These are phyloP conservation scores for Speleostelium caveatum DNA, from an alignment of 78 protist genomes.

Conservation along the genomic window DNA sequence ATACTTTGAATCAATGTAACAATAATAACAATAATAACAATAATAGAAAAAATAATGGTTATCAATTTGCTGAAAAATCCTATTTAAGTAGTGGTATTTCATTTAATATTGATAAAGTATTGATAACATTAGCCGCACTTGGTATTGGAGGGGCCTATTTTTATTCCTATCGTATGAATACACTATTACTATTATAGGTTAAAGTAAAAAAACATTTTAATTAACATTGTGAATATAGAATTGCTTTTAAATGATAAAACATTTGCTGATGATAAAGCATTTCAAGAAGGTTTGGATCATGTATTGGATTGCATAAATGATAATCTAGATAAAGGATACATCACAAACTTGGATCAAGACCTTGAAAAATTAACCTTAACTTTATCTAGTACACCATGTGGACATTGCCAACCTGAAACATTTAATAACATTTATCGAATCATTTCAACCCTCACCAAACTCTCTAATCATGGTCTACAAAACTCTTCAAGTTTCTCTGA, in stretches of 20 bases:
- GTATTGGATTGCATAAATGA: not conserved
- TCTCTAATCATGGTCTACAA: not conserved
- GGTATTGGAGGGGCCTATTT: not conserved
- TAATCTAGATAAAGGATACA: not conserved
- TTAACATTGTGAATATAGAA: not conserved
- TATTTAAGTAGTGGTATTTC: not conserved
- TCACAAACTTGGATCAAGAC: not conserved
- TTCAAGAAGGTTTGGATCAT: not conserved
- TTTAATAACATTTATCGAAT: not conserved
- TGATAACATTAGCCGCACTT: not conserved
- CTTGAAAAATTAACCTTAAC: not conserved
- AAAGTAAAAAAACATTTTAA: too few species aligned
- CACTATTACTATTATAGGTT: too few species aligned
- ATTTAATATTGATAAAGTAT: not conserved
- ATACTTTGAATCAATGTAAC: not conserved
- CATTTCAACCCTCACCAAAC: not conserved
- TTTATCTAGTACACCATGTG: not conserved
- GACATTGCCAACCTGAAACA: not conserved
- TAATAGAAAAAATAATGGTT: not conserved
- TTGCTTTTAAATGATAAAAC: not conserved
- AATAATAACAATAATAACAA: too few species aligned
- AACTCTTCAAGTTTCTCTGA: not conserved
- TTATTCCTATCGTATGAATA: not conserved
- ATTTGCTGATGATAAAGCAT: not conserved
- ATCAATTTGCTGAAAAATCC: not conserved